These are phyloP conservation scores for Solanum bukasovii DNA, from an alignment of 257 asterid genomes.

Conservation along the genomic window DNA sequence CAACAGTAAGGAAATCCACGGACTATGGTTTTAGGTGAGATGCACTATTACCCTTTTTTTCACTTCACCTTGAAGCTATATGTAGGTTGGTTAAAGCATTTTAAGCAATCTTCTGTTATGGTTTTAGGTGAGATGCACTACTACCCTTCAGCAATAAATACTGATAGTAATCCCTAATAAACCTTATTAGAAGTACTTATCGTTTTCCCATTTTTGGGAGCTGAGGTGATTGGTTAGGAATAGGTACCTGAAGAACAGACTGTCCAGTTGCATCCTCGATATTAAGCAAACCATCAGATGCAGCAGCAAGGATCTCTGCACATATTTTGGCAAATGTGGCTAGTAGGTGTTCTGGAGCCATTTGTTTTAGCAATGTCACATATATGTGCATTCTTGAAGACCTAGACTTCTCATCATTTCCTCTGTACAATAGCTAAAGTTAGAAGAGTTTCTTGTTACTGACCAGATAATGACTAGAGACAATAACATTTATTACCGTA, in stretches of 20 bases:
- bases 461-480: not conserved
- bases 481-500: slow-evolving; percentile 37
- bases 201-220: not conserved
- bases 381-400: slow-evolving; percentile 81
- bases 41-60: not conserved
- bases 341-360: slow-evolving; percentile 90
- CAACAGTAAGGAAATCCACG: not conserved
- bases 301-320: slow-evolving; percentile 91
- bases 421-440: slow-evolving; percentile 35
- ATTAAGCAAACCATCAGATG: slow-evolving; percentile 77
- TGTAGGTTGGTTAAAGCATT: not conserved
- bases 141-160: not conserved
- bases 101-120: not conserved
- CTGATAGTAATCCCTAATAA: not conserved
- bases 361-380: slow-evolving; percentile 75
- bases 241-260: slow-evolving; percentile 76
- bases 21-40: not conserved
- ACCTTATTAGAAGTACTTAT: not conserved
- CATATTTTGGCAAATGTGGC: slow-evolving; percentile 96
- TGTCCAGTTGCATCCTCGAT: slow-evolving; percentile 63
- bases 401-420: slow-evolving; percentile 71
- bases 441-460: not conserved
- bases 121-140: no score
- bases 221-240: not conserved
- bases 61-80: not conserved